Conservation (phyloP, 169 alveolate species). For the Babesia microti region DNA sequence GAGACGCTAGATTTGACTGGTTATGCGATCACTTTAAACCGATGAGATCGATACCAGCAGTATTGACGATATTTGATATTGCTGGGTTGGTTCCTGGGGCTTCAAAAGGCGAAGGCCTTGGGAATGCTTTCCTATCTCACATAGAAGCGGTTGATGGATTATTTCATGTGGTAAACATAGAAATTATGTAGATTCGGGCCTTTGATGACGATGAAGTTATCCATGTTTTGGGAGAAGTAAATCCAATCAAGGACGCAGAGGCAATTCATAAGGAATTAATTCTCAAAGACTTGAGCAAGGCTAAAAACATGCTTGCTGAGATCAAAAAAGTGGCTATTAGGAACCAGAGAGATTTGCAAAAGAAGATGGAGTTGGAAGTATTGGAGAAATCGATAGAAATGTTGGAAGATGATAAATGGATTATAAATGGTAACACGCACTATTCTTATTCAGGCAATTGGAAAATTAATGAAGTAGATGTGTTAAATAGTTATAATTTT, state of each 20-base stretch:
- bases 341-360: slow-evolving; percentile 77
- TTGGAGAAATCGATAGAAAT: slow-evolving; percentile 69
- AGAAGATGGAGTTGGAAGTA: slow-evolving; percentile 82
- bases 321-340: slow-evolving; percentile 80
- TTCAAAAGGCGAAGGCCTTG: slow-evolving; percentile 96
- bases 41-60: slow-evolving; percentile 88
- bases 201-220: slow-evolving; percentile 91
- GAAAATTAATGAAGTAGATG: slow-evolving; percentile 81
- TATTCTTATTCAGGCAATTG: slow-evolving; percentile 50
- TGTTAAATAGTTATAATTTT: slow-evolving; percentile 81
- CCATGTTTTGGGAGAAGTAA: slow-evolving; percentile 96
- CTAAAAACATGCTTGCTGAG: slow-evolving; percentile 77
- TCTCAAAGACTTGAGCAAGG: slow-evolving; percentile 85
- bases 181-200: slow-evolving; percentile 70
- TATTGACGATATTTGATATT: slow-evolving; percentile 89
- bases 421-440: slow-evolving; percentile 51
- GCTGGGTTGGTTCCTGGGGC: slow-evolving; percentile 99
- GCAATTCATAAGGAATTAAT: slow-evolving; percentile 88
- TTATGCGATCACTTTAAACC: slow-evolving; percentile 87
- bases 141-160: slow-evolving; percentile 96
- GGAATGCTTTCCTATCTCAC: slow-evolving; percentile 94
- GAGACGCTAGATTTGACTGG: slow-evolving; percentile 88
- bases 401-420: slow-evolving; percentile 81
- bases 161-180: slow-evolving; percentile 85
- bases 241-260: slow-evolving; percentile 93